These are phyloP conservation scores for Saturnispora zaruensis DNA, from an alignment of 805 yeast genomes.

Conservation along the genomic window DNA sequence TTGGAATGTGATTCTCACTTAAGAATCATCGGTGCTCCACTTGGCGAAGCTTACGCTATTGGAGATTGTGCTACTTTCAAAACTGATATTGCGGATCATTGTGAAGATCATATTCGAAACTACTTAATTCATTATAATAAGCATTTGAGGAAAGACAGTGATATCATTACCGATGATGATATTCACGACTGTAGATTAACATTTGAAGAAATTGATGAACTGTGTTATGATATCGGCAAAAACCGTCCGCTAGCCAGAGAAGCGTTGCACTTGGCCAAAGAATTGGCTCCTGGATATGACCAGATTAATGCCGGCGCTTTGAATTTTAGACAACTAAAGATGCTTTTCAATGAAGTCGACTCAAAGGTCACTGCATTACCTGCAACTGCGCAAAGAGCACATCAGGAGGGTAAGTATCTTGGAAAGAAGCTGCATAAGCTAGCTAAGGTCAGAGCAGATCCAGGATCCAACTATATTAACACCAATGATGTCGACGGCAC, in stretches of 20 bases:
- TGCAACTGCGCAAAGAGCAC: conserved; percentile 96
- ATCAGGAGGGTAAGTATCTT: conserved; percentile 83
- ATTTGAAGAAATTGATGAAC: conserved; percentile 39
- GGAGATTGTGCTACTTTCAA: conserved; percentile 62
- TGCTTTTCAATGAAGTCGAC: conserved; percentile 54
- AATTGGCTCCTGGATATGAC: conserved; percentile 47
- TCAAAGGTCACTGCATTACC: conserved; percentile 67
- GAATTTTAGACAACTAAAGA: conserved; percentile 39
- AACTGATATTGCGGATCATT: conserved; percentile 58
- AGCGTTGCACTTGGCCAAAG: conserved; percentile 42
- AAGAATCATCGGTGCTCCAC: conserved; percentile 59
- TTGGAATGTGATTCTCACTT: conserved; percentile 68
- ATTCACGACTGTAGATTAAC: conserved; percentile 40
- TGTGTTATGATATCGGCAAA: conserved; percentile 39
- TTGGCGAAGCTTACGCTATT: conserved; percentile 63
- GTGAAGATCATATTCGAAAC: conserved; percentile 93
- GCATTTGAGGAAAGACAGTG: conserved; percentile 21
- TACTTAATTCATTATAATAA: conserved; percentile 89
- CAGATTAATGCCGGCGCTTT: conserved; percentile 39
- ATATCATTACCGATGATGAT: conserved; percentile 41
- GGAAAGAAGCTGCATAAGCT: conserved; percentile 61
- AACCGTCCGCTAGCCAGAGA: conserved; percentile 53
- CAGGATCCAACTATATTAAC: conserved; percentile 35
- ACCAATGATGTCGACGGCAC: conserved; percentile 33
- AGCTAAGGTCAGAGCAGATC: conserved; percentile 44